These are phyloP conservation scores for Gracilaria domingensis DNA, from an alignment of 23 red algal species.

Conservation along the genomic window DNA sequence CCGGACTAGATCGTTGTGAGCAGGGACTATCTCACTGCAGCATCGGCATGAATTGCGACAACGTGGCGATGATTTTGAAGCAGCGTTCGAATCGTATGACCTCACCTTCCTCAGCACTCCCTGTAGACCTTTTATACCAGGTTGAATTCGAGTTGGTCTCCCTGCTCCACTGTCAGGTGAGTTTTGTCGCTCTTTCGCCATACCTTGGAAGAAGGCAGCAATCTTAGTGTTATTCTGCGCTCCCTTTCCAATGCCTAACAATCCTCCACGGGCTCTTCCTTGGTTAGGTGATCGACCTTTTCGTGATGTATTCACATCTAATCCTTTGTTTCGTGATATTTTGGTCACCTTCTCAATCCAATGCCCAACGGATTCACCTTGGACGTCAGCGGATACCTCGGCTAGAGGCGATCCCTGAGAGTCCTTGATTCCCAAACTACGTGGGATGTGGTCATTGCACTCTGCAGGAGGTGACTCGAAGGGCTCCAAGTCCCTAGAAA, in stretches of 20 bases:
- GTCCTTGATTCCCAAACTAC: neutral
- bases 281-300: neutral
- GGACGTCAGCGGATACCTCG: neutral
- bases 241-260: slow-evolving; percentile 14
- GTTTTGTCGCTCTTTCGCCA: neutral
- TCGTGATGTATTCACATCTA: neutral
- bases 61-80: neutral
- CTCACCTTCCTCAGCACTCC: slow-evolving; percentile 7
- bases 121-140: slow-evolving; percentile 4
- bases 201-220: slow-evolving; percentile 12
- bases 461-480: neutral
- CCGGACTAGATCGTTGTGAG: neutral
- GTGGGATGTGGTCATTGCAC: neutral
- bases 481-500: neutral
- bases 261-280: slow-evolving; percentile 13
- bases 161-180: neutral
- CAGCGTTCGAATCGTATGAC: slow-evolving; percentile 2
- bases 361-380: neutral
- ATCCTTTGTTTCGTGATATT: neutral
- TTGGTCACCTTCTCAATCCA: neutral
- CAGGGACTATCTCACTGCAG: neutral
- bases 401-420: neutral
- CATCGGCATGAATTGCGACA: slow-evolving; percentile 1
- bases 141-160: neutral
- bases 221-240: neutral